Conservation (phyloP, 257 asterid genomes). For the Solanum tarijense region DNA sequence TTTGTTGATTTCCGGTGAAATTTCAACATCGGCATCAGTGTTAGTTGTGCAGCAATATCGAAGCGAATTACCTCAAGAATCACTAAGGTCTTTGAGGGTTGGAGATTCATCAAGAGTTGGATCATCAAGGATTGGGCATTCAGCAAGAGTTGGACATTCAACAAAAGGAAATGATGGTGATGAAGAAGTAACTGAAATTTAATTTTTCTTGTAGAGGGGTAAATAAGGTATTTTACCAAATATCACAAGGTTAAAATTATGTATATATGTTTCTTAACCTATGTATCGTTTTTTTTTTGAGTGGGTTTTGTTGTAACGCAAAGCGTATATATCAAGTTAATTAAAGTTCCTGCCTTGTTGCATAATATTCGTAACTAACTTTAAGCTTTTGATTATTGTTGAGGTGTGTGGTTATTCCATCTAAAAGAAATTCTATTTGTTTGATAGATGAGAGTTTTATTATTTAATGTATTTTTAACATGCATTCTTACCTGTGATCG, state of each 20-base stretch:
- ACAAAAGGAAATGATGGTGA: background rate
- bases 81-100: background rate
- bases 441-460: too few relatives aligned
- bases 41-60: slow-evolving; percentile 7
- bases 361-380: background rate
- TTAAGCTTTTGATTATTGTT: background rate
- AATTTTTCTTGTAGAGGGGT: background rate
- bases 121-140: background rate
- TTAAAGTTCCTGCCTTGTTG: background rate
- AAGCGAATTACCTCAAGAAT: background rate
- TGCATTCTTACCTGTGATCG: accelerated
- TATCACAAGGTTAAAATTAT: background rate
- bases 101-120: background rate
- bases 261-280: background rate
- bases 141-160: background rate
- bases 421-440: too few relatives aligned
- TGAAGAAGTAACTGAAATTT: background rate
- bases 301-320: background rate
- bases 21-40: background rate
- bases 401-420: too few relatives aligned
- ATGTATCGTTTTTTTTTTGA: background rate
- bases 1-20: background rate
- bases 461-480: too few relatives aligned
- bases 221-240: background rate
- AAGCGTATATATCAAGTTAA: background rate